Evolutionary conservation across 352 stramenopile genomes (phyloP).

Genomic region (Phytopythium boreale): DNA sequence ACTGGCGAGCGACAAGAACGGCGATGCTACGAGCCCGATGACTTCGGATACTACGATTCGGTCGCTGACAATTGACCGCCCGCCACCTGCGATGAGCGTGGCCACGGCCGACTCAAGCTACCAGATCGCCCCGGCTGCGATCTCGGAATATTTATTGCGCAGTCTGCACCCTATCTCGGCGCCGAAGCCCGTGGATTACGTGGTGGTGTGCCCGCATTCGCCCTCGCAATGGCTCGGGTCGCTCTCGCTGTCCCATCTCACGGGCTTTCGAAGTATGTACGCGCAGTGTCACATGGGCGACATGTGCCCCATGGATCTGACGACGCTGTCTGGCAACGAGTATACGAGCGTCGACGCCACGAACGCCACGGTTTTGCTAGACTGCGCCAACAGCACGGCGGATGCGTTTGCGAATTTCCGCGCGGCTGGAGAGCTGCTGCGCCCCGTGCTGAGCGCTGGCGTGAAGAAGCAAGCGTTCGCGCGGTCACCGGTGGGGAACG

Average conservation of each 20-base stretch:
- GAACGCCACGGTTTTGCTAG: slow-evolving; percentile 55
- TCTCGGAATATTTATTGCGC: slow-evolving; percentile 78
- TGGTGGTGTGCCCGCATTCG: slow-evolving; percentile 67
- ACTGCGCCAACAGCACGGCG: slow-evolving; percentile 40
- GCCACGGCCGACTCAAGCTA: slow-evolving; percentile 52
- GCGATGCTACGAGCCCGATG: neutral
- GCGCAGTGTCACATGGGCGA: slow-evolving; percentile 66
- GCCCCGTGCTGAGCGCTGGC: slow-evolving; percentile 40
- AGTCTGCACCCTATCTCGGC: slow-evolving; percentile 59
- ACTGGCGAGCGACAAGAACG: neutral
- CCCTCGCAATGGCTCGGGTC: slow-evolving; percentile 69
- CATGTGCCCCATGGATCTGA: slow-evolving; percentile 50
- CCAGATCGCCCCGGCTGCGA: slow-evolving; percentile 41
- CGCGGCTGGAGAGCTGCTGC: slow-evolving; percentile 50
- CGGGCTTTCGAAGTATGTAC: slow-evolving; percentile 68
- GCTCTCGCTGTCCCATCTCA: slow-evolving; percentile 68
- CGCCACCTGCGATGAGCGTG: slow-evolving; percentile 34
- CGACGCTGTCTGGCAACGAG: slow-evolving; percentile 27
- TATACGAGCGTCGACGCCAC: slow-evolving; percentile 44
- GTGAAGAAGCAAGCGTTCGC: slow-evolving; percentile 64
- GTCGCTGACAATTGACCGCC: neutral
- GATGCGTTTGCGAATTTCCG: slow-evolving; percentile 73
- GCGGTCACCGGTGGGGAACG: slow-evolving; percentile 53
- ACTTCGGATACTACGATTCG: neutral
- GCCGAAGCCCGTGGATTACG: slow-evolving; percentile 70